Conservation (phyloP, 2,329 filamentous ascomycete species). For the Harringtonia lauricola region DNA sequence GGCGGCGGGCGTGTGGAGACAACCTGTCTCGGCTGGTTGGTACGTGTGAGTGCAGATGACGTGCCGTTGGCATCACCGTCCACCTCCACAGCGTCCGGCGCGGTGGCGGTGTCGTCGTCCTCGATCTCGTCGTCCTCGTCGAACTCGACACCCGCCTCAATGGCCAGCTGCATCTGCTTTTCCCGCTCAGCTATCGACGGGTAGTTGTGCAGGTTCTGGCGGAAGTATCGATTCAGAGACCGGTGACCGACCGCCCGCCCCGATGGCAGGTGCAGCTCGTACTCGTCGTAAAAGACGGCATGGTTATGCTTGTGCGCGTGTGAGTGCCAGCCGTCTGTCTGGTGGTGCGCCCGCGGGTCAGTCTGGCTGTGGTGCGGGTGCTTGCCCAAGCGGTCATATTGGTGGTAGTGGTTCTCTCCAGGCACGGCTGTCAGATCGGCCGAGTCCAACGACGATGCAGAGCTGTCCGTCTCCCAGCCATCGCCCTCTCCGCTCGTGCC, state of each 20-base stretch:
- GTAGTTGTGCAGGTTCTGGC: constrained; percentile 82
- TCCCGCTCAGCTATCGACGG: constrained; percentile 59
- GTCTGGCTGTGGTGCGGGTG: constrained; percentile 65
- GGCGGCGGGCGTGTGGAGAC: constrained; percentile 6
- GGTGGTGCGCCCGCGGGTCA: constrained; percentile 62
- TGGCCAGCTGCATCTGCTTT: constrained; percentile 9
- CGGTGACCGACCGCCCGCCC: constrained; percentile 85
- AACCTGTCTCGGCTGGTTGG: not conserved
- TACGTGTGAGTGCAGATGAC: not conserved
- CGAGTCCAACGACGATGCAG: constrained; percentile 77
- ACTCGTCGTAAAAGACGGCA: constrained; percentile 82
- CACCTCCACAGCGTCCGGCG: no score
- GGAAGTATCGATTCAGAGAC: constrained; percentile 76
- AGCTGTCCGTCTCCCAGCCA: constrained; percentile 93
- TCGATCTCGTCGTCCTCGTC: constrained; percentile 2
- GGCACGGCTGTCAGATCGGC: constrained; percentile 73
- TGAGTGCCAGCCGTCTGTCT: constrained; percentile 69
- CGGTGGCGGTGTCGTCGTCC: not conserved
- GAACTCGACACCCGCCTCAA: constrained; percentile 6
- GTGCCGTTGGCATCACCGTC: not conserved
- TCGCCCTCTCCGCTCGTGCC: constrained; percentile 50
- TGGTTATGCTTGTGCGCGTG: constrained; percentile 66
- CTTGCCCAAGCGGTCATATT: constrained; percentile 60
- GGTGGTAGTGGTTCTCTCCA: constrained; percentile 58
- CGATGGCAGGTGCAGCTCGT: constrained; percentile 84